Evolutionary conservation across 2,329 filamentous ascomycete genomes (phyloP), one percentile per base, ranked within the genome.

Genomic region (Fusarium domesticum): DNA sequence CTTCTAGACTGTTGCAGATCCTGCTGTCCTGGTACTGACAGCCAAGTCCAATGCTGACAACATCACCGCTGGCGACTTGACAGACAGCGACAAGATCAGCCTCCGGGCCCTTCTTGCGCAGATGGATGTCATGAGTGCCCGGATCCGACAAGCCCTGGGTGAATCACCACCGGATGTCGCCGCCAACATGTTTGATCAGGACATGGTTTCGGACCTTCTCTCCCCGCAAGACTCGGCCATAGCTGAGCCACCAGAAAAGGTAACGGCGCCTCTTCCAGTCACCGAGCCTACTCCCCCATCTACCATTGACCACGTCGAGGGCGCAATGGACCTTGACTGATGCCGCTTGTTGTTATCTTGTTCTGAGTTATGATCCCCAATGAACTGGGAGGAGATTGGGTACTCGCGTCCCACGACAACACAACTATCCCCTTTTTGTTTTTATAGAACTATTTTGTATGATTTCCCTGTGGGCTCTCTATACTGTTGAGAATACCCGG

Each of bases 21-120:
- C 71, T 2, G 60, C 57, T 19, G 57, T 75, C n/a, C 53, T 80
- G 18, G 61, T 71, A 7, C 54, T 79, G 41, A 77, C 80, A 60
- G 70, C 75, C n/a, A 70, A 68, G 33, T 69, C 67, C 38, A 72
- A 72, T 53, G 64, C 72, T 1, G 58, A 68, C 32, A 73, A 71
- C 41, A 62, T 80, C 20, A 64, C 66, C 12, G 50, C 50, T 18
- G 64, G 68, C 16, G 57, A 64, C n/a, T 61, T 81, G 16, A 64
- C 62, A 14, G 57, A 64, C 3, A 60, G 63, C 18, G 76, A 80
- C 53, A 67, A 66, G 45, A 56, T 65, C 28, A 67, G 73, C 39
- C 69, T 81, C 15, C 68, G 72, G 33, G 70, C 71, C 28, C 72
- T 78, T 60, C 67, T 77, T 8, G 66, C 67, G 15, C 71, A 75